Base-by-base conservation (phyloP, 106 monocot genomes). In the Dendrobium nobile region DNA sequence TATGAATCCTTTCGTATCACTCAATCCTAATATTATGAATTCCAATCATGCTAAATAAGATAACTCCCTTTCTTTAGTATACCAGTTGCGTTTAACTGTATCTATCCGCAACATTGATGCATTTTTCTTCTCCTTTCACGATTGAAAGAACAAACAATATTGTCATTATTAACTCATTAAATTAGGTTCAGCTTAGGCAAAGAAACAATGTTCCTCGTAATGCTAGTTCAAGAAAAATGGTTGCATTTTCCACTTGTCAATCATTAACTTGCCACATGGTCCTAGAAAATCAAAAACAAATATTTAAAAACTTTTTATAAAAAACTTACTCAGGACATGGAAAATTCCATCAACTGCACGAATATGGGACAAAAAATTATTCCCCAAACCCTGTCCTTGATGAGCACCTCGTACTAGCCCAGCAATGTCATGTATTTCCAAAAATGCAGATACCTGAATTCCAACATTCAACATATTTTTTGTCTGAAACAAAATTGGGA, bases 301-400 rank as follows among this genome's bases (percentile, higher is more conserved):
- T 5, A 74, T 43, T 19, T 74, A 37, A 33, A 67, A 67, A 31
- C 0, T 4, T 16, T 6, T 20, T 40, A 74, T 20, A 80, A 33
- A 85, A 15, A 79, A 76, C 94, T 84, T 86, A 98, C 98, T 98
- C 42, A 99, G 73, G 13, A 99, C 95, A 87, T 99, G 98, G 78
- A 99, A 99, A 80, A 99, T 99, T 85, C 98, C 98, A 90, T 99
- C 98, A 87, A 99, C 98, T 27, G 98, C 98, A 80, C 98, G 92
- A 79, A 99, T 99, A 77, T 99, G 94, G 17, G 98, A 99, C 7
- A 99, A 79, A 77, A 99, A 99, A 85, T 72, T 95, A 85, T 99
- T 99, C 67, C 98, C 98, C 54, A 99, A 79, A 45, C 98, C 98
- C 80, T 99, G 82, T 51, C 98, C 98, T 55, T 91, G 65, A 80